These are phyloP conservation scores for Eragrostis nindensis DNA, from an alignment of 176 grass and related monocot species.

Conservation along the genomic window DNA sequence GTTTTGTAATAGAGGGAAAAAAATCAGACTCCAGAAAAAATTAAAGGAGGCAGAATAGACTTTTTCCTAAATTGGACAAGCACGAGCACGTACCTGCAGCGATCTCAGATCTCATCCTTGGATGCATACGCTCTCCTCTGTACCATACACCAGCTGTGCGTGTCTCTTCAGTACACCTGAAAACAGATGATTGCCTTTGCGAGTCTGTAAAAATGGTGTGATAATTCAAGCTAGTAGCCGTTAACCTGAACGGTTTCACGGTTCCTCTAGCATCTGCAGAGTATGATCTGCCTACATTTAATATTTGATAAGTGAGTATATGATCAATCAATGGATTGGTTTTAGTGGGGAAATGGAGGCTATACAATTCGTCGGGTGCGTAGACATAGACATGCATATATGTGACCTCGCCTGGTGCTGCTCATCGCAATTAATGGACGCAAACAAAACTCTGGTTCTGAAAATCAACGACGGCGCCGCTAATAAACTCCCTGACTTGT, in stretches of 20 bases:
- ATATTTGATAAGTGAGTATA: neutral
- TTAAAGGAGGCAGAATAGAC: too few relatives aligned
- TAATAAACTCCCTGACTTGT: neutral
- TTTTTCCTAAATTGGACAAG: too few relatives aligned
- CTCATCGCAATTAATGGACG: conserved; percentile 23
- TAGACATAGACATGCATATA: neutral
- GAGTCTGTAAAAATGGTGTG: neutral
- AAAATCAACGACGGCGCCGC: conserved; percentile 12
- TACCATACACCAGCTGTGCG: neutral
- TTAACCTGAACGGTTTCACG: neutral
- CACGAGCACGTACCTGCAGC: neutral
- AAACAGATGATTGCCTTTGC: neutral
- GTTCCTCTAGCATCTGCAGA: neutral
- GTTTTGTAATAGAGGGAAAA: too few relatives aligned
- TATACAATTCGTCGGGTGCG: neutral
- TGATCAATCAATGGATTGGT: neutral
- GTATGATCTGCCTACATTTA: neutral
- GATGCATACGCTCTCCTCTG: conserved; percentile 18
- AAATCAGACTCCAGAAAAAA: too few relatives aligned
- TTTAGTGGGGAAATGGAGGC: neutral
- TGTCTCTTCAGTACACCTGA: conserved; percentile 3
- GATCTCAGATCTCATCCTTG: neutral
- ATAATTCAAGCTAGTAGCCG: neutral
- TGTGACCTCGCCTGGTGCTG: conserved; percentile 7
- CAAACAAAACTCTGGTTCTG: conserved; percentile 26